Conservation (phyloP, 805 yeast genomes). For the Suhomyces canberraensis region DNA sequence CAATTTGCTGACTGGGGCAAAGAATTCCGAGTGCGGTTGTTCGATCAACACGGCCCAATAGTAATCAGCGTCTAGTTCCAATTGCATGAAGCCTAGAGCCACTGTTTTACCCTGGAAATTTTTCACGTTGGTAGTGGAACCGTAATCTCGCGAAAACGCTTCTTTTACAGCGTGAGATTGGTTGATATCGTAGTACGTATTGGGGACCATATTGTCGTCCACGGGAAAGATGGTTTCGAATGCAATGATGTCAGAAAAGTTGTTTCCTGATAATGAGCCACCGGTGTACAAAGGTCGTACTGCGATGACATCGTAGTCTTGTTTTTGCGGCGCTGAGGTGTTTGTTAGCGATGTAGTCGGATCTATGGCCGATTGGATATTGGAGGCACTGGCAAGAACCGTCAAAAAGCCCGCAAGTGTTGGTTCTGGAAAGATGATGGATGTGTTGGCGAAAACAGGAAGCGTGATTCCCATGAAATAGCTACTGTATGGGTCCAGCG, state of each 20-base stretch:
- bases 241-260: conserved; percentile 41
- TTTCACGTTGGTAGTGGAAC: conserved; percentile 27
- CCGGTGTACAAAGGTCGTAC: conserved; percentile 30
- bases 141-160: conserved; percentile 26
- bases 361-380: conserved; percentile 28
- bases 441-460: conserved; percentile 71
- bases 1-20: conserved; percentile 59
- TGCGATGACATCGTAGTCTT: conserved; percentile 31
- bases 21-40: conserved; percentile 56
- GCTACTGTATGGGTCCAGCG: conserved; percentile 22
- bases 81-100: conserved; percentile 34
- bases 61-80: conserved; percentile 31
- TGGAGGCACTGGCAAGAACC: conserved; percentile 39
- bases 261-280: conserved; percentile 6
- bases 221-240: conserved; percentile 34
- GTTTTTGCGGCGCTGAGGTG: background rate
- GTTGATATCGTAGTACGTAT: conserved; percentile 24
- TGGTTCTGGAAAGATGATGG: conserved; percentile 58
- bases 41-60: conserved; percentile 74
- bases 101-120: conserved; percentile 20
- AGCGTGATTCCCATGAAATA: conserved; percentile 72
- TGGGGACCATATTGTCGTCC: conserved; percentile 15
- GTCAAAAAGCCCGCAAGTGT: conserved; percentile 70
- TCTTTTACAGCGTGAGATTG: conserved; percentile 23
- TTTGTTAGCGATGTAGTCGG: conserved; percentile 12